Percentiles rank a stretch among this genome's conserved stretches.
Conservation (phyloP, 2,329 filamentous ascomycete genomes). For the Malbranchea cinnamomea region DNA sequence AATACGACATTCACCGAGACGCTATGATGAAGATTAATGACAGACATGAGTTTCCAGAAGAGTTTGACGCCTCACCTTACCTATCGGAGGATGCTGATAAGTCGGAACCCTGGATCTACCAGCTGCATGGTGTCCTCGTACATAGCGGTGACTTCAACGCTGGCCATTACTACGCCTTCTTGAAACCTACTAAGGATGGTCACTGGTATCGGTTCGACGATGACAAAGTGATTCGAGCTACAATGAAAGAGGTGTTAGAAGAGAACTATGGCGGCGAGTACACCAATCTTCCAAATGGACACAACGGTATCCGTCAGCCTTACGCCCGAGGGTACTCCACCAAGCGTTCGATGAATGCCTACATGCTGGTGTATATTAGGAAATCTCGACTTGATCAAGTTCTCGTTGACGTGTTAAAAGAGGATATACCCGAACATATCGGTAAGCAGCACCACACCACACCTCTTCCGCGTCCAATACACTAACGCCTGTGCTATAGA, state of each 20-base stretch:
- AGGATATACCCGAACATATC: slow-evolving; percentile 70
- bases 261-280: slow-evolving; percentile 96
- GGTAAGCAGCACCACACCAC: slow-evolving; percentile 34
- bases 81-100: slow-evolving; percentile 72
- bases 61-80: slow-evolving; percentile 58
- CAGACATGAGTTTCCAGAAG: slow-evolving; percentile 34
- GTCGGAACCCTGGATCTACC: slow-evolving; percentile 81
- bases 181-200: slow-evolving; percentile 85
- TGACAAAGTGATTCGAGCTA: slow-evolving; percentile 90
- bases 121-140: slow-evolving; percentile 86
- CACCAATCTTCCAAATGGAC: slow-evolving; percentile 39
- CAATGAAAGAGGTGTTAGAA: slow-evolving; percentile 77
- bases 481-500: slow-evolving; percentile 32
- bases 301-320: slow-evolving; percentile 44
- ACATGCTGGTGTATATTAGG: slow-evolving; percentile 97
- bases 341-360: slow-evolving; percentile 69
- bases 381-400: slow-evolving; percentile 74
- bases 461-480: slow-evolving; percentile 5
- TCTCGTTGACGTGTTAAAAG: slow-evolving; percentile 57
- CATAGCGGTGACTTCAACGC: slow-evolving; percentile 95
- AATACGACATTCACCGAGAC: slow-evolving; percentile 91
- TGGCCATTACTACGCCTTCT: slow-evolving; percentile 93
- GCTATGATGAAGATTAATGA: slow-evolving; percentile 90
- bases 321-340: slow-evolving; percentile 49
- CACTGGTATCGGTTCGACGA: slow-evolving; percentile 97